Evolutionary conservation across 805 yeast species (phyloP).

Genomic region (Millerago galiae): DNA sequence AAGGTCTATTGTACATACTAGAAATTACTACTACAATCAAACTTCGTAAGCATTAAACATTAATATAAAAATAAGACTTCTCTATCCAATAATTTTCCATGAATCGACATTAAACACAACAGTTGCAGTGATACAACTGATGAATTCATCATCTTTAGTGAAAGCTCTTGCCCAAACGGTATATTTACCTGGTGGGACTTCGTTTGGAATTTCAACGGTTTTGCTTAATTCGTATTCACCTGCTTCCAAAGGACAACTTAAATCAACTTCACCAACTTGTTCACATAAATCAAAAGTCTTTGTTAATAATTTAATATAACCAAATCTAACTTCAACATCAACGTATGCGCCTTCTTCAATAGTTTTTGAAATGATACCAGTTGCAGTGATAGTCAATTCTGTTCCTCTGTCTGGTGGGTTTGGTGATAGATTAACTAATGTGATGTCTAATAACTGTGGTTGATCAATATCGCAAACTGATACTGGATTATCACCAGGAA

Average conservation of each 20-base stretch:
- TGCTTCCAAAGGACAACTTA: slow-evolving; percentile 72
- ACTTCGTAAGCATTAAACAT: slow-evolving; percentile 1
- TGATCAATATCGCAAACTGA: slow-evolving; percentile 62
- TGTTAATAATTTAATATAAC: slow-evolving; percentile 80
- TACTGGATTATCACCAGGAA: slow-evolving; percentile 90
- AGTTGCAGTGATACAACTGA: slow-evolving; percentile 78
- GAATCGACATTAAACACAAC: slow-evolving; percentile 39
- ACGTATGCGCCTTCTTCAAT: slow-evolving; percentile 87
- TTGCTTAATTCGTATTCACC: slow-evolving; percentile 67
- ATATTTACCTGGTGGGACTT: slow-evolving; percentile 95
- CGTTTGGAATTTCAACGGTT: slow-evolving; percentile 76
- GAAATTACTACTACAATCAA: background rate
- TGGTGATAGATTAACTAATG: slow-evolving; percentile 58
- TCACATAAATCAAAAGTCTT: slow-evolving; percentile 94
- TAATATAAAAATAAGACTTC: background rate
- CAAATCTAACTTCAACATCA: slow-evolving; percentile 88
- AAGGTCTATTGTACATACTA: background rate
- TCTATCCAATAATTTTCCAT: slow-evolving; percentile 17
- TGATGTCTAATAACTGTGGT: slow-evolving; percentile 58
- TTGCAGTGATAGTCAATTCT: slow-evolving; percentile 73
- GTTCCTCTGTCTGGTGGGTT: slow-evolving; percentile 88
- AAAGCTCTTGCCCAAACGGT: slow-evolving; percentile 84
- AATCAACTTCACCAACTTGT: slow-evolving; percentile 72
- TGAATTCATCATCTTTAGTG: slow-evolving; percentile 72
- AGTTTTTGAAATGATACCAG: slow-evolving; percentile 49